Conservation (phyloP, 2,329 filamentous ascomycete genomes). For the Epichloe uncinata region DNA sequence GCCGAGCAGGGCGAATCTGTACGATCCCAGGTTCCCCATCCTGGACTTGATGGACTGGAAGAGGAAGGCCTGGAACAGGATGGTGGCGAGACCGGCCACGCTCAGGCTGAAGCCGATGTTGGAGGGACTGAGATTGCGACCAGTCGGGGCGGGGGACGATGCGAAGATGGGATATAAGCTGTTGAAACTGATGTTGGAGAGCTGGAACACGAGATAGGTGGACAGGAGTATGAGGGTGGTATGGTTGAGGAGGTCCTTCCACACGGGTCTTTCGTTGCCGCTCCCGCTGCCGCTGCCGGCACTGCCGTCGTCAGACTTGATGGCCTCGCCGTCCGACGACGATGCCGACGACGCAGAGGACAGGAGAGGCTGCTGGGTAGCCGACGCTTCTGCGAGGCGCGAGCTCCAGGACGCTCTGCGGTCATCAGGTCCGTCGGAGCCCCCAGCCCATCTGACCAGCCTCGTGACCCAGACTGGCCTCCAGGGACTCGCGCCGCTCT, state of each 20-base stretch:
- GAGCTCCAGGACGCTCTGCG: conserved; percentile 24
- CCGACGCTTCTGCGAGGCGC: conserved; percentile 18
- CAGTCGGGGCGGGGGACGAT: conserved; percentile 58
- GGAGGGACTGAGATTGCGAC: conserved; percentile 59
- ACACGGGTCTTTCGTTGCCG: conserved; percentile 23
- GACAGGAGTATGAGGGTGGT: conserved; percentile 70
- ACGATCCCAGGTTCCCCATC: conserved; percentile 76
- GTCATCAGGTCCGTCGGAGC: conserved; percentile 7
- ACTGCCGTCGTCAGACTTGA: conserved; percentile 11
- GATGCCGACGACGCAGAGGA: conserved; percentile 12
- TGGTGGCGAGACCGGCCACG: conserved; percentile 72
- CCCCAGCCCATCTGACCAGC: conserved; percentile 16
- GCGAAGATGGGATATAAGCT: conserved; percentile 91
- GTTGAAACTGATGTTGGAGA: conserved; percentile 91
- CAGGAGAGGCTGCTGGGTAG: conserved; percentile 18
- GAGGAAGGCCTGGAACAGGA: conserved; percentile 76
- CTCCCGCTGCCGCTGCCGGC: conserved; percentile 12
- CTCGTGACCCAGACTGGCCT: conserved; percentile 21
- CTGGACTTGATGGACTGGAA: conserved; percentile 68
- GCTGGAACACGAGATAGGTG: conserved; percentile 86
- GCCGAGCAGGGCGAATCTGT: conserved; percentile 63
- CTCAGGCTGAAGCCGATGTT: conserved; percentile 80
- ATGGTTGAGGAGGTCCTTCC: conserved; percentile 54
- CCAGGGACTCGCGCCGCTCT: conserved; percentile 16
- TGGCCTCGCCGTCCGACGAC: neutral